These are phyloP conservation scores for Excoecaria cochinchinensis DNA, from an alignment of 345 rosid genomes.

Conservation along the genomic window DNA sequence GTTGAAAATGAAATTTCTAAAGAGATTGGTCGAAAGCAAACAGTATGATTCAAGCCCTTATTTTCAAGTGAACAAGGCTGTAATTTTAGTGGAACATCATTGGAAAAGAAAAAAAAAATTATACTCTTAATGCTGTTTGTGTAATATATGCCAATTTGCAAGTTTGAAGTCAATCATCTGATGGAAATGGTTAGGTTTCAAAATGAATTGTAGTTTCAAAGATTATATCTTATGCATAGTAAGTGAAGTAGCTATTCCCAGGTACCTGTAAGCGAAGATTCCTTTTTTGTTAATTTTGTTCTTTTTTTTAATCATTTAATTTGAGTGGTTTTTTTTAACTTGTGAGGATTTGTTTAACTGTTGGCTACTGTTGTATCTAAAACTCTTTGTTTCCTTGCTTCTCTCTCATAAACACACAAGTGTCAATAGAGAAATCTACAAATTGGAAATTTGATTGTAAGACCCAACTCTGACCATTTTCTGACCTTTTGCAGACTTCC, in stretches of 20 bases:
- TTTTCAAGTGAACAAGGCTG: background rate
- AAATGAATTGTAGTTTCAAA: background rate
- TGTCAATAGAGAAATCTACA: background rate
- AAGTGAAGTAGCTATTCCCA: background rate
- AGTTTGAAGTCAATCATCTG: background rate
- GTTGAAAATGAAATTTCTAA: background rate
- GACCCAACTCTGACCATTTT: conserved; percentile 24
- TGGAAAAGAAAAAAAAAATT: background rate
- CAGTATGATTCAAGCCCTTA: background rate
- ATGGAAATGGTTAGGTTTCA: background rate
- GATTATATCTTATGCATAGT: conserved; percentile 1
- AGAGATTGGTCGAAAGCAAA: background rate
- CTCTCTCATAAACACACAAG: background rate
- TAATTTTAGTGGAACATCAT: background rate
- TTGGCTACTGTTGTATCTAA: background rate
- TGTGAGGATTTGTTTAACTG: background rate
- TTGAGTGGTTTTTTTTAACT: background rate
- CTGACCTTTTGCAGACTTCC: conserved; percentile 63
- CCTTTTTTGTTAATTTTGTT: too few species aligned
- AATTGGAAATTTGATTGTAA: conserved; percentile 10
- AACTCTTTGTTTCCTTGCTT: background rate
- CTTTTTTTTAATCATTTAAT: background rate
- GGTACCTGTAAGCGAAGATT: background rate
- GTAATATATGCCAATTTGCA: background rate
- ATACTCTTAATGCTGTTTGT: background rate